Conservation (phyloP, 2,329 filamentous ascomycete genomes). For the Aquanectria penicillioides region DNA sequence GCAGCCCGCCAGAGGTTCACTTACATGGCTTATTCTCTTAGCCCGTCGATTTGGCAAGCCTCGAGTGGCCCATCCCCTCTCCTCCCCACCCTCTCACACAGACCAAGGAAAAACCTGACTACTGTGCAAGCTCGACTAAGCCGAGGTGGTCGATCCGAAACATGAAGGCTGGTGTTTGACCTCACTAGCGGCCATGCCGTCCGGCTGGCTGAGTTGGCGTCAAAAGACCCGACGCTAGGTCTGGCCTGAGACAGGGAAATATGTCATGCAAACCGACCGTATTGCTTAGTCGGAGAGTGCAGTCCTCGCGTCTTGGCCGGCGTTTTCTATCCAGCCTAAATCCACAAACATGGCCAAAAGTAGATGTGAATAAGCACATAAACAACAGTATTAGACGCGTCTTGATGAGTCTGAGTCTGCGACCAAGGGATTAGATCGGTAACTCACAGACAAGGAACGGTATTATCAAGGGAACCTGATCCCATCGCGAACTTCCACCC, state of each 20-base stretch:
- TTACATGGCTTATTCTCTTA: neutral
- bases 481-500: neutral
- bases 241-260: constrained; percentile 30
- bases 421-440: neutral
- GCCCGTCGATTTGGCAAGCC: constrained; percentile 10
- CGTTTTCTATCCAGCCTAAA: too few relatives aligned
- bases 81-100: neutral
- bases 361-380: too few relatives aligned
- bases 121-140: neutral
- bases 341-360: too few relatives aligned
- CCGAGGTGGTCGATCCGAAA: constrained; percentile 14
- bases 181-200: constrained; percentile 16
- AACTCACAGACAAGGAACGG: neutral
- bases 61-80: neutral
- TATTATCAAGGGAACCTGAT: constrained; percentile 1
- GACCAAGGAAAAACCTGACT: neutral
- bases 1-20: constrained; percentile 2
- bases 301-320: neutral
- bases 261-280: constrained; percentile 10
- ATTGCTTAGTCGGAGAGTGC: too few relatives aligned
- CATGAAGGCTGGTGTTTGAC: constrained; percentile 10
- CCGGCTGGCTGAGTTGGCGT: constrained; percentile 24
- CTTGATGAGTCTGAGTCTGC: neutral
- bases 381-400: neutral
- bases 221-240: constrained; percentile 25